Evolutionary conservation across 176 grass and related monocot genomes (phyloP), one percentile per base, ranked within the genome.

Genomic region (Aegilops tauschii): DNA sequence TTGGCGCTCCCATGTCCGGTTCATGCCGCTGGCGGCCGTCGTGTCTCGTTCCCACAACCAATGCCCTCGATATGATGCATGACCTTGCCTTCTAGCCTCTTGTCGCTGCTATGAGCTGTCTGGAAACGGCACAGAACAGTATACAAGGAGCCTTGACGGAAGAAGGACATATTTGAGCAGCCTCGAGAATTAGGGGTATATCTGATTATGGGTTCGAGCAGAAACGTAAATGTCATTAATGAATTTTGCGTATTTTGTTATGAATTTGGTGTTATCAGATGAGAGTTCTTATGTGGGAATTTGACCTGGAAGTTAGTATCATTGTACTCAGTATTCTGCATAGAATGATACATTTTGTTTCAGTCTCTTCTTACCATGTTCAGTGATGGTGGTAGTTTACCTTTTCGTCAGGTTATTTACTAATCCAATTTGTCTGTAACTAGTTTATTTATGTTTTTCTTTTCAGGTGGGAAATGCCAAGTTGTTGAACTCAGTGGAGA

Each of bases 401-500:
- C 34, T 56, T 16, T 81, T 85, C 9, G 30, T 76, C 45, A 80
- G 27, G 4, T 62, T 47, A 79, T 67, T 78, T 81, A 20, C 40
- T 28, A 68, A 67, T 59, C 58, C 25, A 47, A 17, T 58, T 67
- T 85, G 52, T 4, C 86, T 80, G 27, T 62, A 77, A 84, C 35
- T 86, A 80, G 25, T 37, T 74, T 69, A 59, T 89, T 74, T 69
- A 59, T 89, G 71, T 76, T 72, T 85, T 70, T 12, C 82, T 89
- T 76, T 81, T 31, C 75, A 99, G 97, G 97, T 94, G 97, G 94
- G 86, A 99, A 99, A 89, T 90, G 90, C 69, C 97, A 96, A 90
- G 80, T 68, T 87, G 92, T 94, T 69, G 97, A 99, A 86, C 97
- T 99, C 82, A 99, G 90, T 79, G 97, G 97, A 83, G 97, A 99